These are phyloP conservation scores for Pythium pectinolyticum DNA, from an alignment of 352 stramenopile genomes.

Conservation along the genomic window DNA sequence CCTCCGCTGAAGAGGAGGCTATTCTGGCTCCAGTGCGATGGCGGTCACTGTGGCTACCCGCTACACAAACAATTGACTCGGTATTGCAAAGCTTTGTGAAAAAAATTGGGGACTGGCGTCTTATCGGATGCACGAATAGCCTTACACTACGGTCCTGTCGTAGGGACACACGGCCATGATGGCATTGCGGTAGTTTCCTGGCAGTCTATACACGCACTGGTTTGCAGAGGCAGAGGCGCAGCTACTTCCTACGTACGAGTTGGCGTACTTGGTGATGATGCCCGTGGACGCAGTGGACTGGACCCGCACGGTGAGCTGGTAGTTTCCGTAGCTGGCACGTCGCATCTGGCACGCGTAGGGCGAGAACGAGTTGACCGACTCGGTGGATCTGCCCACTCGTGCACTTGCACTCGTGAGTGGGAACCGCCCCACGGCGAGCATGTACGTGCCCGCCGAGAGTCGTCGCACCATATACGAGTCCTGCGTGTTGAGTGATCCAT, in stretches of 20 bases:
- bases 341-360: constrained; percentile 60
- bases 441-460: constrained; percentile 44
- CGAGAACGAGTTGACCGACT: constrained; percentile 44
- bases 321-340: constrained; percentile 66
- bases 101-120: too few species aligned
- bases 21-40: too few species aligned
- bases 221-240: constrained; percentile 32
- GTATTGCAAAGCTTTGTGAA: too few species aligned
- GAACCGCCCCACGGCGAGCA: constrained; percentile 61
- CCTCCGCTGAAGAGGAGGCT: too few species aligned
- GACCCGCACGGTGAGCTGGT: constrained; percentile 59
- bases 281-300: constrained; percentile 34
- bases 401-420: constrained; percentile 46
- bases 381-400: constrained; percentile 33
- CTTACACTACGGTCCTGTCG: constrained; percentile 23
- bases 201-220: constrained; percentile 51
- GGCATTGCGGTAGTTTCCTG: constrained; percentile 34
- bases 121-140: too few species aligned
- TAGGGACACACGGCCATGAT: constrained; percentile 27
- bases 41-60: too few species aligned
- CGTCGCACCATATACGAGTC: constrained; percentile 69
- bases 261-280: constrained; percentile 45
- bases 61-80: too few species aligned
- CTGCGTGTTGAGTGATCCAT: constrained; percentile 49
- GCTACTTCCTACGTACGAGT: constrained; percentile 72